Evolutionary conservation across 192 early-diverging fungal species (phyloP), one percentile per base, ranked within the genome.

Genomic region (Entophlyctis helioformis): DNA sequence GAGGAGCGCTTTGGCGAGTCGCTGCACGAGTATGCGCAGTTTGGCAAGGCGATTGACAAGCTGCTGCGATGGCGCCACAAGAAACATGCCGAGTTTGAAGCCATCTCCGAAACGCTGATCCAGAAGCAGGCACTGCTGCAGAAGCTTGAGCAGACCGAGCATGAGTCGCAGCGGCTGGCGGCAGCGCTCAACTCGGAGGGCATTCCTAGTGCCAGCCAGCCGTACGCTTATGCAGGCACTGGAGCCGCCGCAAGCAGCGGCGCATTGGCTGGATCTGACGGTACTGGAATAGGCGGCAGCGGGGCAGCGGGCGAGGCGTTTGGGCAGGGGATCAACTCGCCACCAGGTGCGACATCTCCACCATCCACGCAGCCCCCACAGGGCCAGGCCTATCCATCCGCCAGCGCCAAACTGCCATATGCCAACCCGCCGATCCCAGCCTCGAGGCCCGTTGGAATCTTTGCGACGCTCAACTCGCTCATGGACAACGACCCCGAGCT

Each of bases 401-500:
- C 53, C 37, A 43, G 19, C 7, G 15, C 34, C 16, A 12, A 26
- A 36, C 28, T 38, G 24, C 53, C 47, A 15, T 39, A 24, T 23
- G 39, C 38, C 33, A 19, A 28, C 16, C 49, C 40, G 0, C 16
- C 34, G n/a, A 19, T 13, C 2, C 39, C 50, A 10, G 8, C 45
- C 15, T 12, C 12, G 7, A n/a, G n/a, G n/a, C 3, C 1, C 21
- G 29, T 12, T 19, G 56, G 56, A 8, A n/a, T 60, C 35, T 39
- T 69, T 31, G 56, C 68, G n/a, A 90, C 82, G 27, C 53, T 98
- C 18, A 88, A 94, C 56, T 87, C 88, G 0, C 78, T 96, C 50
- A 91, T 96, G 64, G 93, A 96, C 59, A 89, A 90, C 4, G 93
- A 98, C 59, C 91, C 91, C 1, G 87, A 86, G 31, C 74, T 81